A percentile compares a stretch with the other conserved stretches of the same genome.
These are phyloP conservation scores for Microcyclospora tardicrescens DNA, from an alignment of 2,329 filamentous ascomycete genomes.

Conservation along the genomic window DNA sequence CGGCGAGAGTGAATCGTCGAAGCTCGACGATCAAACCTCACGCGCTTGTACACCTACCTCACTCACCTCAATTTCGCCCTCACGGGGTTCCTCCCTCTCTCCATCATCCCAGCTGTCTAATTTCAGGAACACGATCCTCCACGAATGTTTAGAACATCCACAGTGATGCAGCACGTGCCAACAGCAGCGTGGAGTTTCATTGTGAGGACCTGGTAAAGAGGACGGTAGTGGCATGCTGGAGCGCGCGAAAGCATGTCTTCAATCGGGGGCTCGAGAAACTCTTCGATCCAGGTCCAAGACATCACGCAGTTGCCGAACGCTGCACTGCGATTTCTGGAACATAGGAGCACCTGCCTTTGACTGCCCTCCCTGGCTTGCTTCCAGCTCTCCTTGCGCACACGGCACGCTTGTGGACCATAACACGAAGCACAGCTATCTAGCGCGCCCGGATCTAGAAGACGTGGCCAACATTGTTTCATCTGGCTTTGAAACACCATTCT, in stretches of 20 bases:
- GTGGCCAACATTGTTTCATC: background rate
- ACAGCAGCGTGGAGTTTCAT: too few relatives aligned
- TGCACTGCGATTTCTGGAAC: slow-evolving; percentile 44
- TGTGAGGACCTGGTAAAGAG: background rate
- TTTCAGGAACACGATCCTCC: too few relatives aligned
- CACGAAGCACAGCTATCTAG: background rate
- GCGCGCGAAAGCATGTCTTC: slow-evolving; percentile 45
- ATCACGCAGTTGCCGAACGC: slow-evolving; percentile 33
- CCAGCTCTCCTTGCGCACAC: slow-evolving; percentile 1
- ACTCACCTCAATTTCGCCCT: too few relatives aligned
- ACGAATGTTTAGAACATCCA: too few relatives aligned
- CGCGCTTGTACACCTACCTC: too few relatives aligned
- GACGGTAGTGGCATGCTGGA: slow-evolving; percentile 40
- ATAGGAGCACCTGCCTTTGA: slow-evolving; percentile 39
- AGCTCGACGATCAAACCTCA: too few relatives aligned
- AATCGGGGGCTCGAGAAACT: slow-evolving; percentile 42
- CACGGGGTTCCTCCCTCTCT: too few relatives aligned
- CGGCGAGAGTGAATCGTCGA: too few relatives aligned
- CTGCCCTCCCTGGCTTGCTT: slow-evolving; percentile 19
- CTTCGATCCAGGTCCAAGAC: slow-evolving; percentile 28
- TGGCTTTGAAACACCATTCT: slow-evolving; percentile 14
- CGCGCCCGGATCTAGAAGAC: background rate
- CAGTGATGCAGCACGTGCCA: too few relatives aligned
- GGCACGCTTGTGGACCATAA: slow-evolving; percentile 5
- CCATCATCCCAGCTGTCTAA: too few relatives aligned